Evolutionary conservation across 495 filamentous ascomycete genomes (phyloP).

Genomic region (Hyaloscypha variabilis): DNA sequence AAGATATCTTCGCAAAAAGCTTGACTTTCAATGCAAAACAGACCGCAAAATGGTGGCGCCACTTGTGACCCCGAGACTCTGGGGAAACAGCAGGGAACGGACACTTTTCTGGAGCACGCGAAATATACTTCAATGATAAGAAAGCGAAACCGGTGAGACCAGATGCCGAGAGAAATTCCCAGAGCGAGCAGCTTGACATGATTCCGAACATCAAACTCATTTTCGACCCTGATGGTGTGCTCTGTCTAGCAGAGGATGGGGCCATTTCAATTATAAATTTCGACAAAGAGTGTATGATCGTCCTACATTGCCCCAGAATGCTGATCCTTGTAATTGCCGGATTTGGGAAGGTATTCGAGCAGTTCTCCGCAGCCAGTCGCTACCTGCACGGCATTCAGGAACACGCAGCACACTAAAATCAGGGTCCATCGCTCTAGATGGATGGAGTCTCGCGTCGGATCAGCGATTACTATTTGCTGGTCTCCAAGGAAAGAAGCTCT

Average conservation of each 20-base stretch:
- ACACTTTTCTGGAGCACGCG: background rate
- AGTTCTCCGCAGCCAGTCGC: background rate
- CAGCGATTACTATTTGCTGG: too few relatives aligned
- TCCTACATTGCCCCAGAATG: background rate
- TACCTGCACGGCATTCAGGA: background rate
- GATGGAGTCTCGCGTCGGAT: too few relatives aligned
- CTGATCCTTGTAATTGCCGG: too few relatives aligned
- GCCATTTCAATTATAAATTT: background rate
- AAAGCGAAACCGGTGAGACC: background rate
- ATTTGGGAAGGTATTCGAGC: too few relatives aligned
- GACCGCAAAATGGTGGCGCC: background rate
- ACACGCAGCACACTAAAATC: background rate
- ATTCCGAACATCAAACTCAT: too few relatives aligned
- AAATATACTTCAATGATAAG: background rate
- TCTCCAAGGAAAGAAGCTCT: too few relatives aligned
- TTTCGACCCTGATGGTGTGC: too few relatives aligned
- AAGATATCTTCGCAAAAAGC: background rate
- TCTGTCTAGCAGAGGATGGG: background rate
- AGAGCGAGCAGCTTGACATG: background rate
- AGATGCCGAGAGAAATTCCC: background rate
- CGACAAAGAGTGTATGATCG: background rate
- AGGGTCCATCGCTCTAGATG: too few relatives aligned
- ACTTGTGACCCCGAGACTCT: background rate
- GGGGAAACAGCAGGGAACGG: background rate
- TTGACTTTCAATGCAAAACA: background rate